Conservation (phyloP, 306 rosid genomes). For the Sicyos edulis region DNA sequence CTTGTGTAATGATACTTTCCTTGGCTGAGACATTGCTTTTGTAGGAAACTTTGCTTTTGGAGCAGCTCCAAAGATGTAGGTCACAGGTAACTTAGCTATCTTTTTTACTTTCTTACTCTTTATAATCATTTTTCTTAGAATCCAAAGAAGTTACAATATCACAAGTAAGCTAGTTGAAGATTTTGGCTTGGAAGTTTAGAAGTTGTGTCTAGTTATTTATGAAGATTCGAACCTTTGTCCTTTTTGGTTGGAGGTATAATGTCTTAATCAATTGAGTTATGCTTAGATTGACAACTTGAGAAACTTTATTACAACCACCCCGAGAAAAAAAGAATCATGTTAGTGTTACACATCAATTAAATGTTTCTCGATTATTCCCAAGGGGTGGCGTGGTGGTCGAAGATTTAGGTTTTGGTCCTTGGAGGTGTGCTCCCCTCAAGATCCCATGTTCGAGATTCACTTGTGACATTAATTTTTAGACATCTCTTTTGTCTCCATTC, state of each 20-base stretch:
- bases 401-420: no score
- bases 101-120: neutral
- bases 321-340: neutral
- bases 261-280: no score
- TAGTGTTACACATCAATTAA: neutral
- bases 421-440: no score
- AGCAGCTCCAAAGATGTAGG: slow-evolving; percentile 51
- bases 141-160: neutral
- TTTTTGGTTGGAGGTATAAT: no score
- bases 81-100: slow-evolving; percentile 38
- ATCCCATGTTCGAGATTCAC: no score
- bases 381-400: no score
- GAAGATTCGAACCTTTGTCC: neutral
- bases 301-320: neutral
- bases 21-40: slow-evolving; percentile 20
- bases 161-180: neutral
- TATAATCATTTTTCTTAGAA: neutral
- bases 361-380: neutral
- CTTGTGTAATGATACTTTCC: neutral
- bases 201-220: neutral
- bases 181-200: slow-evolving; percentile 2
- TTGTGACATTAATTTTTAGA: no score
- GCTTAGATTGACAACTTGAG: neutral
- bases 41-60: slow-evolving; percentile 55
- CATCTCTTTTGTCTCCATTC: no score